Percentiles rank a stretch among this genome's conserved stretches.
Conservation (phyloP, 371 early-diverging fungal genomes). For the Circinella umbellata region DNA sequence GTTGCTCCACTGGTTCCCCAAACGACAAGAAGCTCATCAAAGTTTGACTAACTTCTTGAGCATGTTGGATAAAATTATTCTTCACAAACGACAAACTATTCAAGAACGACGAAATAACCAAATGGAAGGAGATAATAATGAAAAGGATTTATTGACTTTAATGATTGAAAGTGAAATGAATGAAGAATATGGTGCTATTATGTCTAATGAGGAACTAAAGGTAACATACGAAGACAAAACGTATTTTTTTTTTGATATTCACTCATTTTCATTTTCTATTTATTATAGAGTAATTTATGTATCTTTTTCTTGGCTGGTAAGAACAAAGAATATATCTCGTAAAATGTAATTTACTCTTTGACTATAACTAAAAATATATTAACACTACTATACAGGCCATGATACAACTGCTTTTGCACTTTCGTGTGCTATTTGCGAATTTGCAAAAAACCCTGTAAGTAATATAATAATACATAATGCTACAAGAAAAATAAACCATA, state of each 20-base stretch:
- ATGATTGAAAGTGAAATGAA: constrained; percentile 41
- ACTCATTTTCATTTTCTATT: constrained; percentile 14
- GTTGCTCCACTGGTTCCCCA: constrained; percentile 23
- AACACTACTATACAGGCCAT: constrained; percentile 9
- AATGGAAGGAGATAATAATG: constrained; percentile 32
- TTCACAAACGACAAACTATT: constrained; percentile 30
- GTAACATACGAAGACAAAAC: background rate
- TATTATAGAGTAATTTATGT: constrained; percentile 47
- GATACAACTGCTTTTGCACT: constrained; percentile 21
- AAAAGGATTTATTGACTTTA: constrained; percentile 50
- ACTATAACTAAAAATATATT: too few relatives aligned
- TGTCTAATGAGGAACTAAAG: constrained; percentile 22
- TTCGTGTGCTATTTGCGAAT: constrained; percentile 22
- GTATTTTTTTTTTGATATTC: background rate
- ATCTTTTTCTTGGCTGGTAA: constrained; percentile 29
- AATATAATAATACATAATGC: constrained; percentile 8
- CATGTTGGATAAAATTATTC: constrained; percentile 44
- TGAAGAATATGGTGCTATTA: constrained; percentile 21
- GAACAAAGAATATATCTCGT: background rate
- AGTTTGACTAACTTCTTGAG: constrained; percentile 34
- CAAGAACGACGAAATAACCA: constrained; percentile 14
- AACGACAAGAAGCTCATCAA: constrained; percentile 37
- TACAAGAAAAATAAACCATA: background rate
- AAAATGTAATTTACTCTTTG: background rate
- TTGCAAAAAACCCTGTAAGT: constrained; percentile 25